Evolutionary conservation across 2,329 filamentous ascomycete genomes (phyloP), one percentile per base, ranked within the genome.

Genomic region (Colletotrichum sp.): DNA sequence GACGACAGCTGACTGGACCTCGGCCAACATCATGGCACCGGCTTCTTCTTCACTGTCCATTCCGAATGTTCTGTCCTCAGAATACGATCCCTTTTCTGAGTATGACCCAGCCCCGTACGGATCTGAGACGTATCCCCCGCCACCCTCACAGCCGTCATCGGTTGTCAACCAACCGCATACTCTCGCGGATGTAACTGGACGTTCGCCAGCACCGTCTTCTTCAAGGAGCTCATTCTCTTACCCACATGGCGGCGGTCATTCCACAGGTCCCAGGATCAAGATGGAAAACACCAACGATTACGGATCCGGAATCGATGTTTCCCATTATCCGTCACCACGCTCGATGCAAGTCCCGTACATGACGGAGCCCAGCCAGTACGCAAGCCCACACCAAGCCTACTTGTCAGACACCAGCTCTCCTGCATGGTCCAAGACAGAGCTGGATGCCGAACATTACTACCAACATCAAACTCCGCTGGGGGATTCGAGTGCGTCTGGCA

Each of bases 51-150:
- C 84, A 5, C 80, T 86, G 59, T 81, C 82, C 69, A 83, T 86
- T 74, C 83, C 87, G 67, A 87, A 84, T 76, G 83, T 88, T 34
- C 79, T 89, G 70, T 83, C 87, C 38, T 79, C 85, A 43, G 88
- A 89, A 59, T 91, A 90, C 78, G 86, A 88, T 77, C 80, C 85
- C 34, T 91, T 89, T 78, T 82, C 83, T 74, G 82, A 83, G 70
- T 90, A 89, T 77, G 84, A 86, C 43, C 77, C 83, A 69, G 75
- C 81, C 24, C 76, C 86, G 5, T 90, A 89, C 76, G 83, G 81
- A 73, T 84, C 87, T 77, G 86, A 88, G 73, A 78, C 86, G 70
- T 90, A 90, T 78, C 79, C 82, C 33, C 77, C 83, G 36, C 83
- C 85, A 65, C 79, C 82, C 51, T 78, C 81, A 57, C 84, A 86